phyloP scores from a whole-genome alignment of 1,284 basidiomycete genomes.

The Coniophora puteana region DNA sequence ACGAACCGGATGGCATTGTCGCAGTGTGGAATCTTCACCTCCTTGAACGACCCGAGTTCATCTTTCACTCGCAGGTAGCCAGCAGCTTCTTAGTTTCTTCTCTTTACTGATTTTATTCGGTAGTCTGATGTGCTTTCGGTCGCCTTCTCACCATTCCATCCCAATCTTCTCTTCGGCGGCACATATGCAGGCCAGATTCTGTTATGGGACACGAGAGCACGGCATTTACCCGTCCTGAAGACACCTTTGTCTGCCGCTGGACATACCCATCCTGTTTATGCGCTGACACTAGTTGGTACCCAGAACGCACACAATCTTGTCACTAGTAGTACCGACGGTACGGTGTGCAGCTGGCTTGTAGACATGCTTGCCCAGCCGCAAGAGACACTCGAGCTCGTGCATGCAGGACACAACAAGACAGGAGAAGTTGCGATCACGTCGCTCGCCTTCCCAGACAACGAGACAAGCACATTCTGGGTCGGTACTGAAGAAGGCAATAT shows the following conservation, averaged over 20 bases:
- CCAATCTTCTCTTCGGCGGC: conserved; percentile 95
- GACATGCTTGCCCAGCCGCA: conserved; percentile 98
- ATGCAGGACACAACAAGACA: conserved; percentile 89
- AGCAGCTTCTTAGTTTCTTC: conserved; percentile 4
- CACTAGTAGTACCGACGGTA: conserved; percentile 93
- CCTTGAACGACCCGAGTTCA: conserved; percentile 92
- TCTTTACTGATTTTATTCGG: conserved; percentile 7
- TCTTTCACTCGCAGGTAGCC: conserved; percentile 92
- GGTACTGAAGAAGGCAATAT: conserved; percentile 98
- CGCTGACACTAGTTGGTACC: conserved; percentile 95
- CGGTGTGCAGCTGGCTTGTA: conserved; percentile 95
- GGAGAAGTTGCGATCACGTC: conserved; percentile 93
- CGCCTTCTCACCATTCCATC: conserved; percentile 96
- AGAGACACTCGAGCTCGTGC: conserved; percentile 87
- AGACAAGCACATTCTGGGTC: conserved; percentile 94
- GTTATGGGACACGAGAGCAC: conserved; percentile 98
- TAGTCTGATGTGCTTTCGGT: conserved; percentile 97
- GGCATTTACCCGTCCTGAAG: conserved; percentile 93
- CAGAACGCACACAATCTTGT: conserved; percentile 98
- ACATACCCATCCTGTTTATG: conserved; percentile 98
- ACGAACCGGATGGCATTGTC: conserved; percentile 95
- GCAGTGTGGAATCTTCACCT: conserved; percentile 98
- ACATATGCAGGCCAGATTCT: conserved; percentile 98
- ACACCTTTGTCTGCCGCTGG: conserved; percentile 93
- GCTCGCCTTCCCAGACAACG: conserved; percentile 90